Base-by-base conservation (phyloP, 257 asterid genomes). In the Echium plantagineum region DNA sequence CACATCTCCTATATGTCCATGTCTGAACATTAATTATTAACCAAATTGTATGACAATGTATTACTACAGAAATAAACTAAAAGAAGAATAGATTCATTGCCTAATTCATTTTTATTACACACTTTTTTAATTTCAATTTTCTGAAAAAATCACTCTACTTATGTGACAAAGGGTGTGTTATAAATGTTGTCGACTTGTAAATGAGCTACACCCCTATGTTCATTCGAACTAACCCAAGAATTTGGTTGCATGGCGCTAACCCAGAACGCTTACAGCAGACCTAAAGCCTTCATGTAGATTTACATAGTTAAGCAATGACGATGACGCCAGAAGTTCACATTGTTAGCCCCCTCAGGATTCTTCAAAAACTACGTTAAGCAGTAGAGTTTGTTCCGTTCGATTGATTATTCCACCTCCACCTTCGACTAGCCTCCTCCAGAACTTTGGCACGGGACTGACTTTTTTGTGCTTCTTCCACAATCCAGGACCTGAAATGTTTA, bases 381-480 rank as follows among this genome's bases (percentile, higher is more conserved):
- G 49, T 10, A 42, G 49, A 42, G 49, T 42, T 12, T 42, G 49
- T 42, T 42, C 49, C 49, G 49, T 12, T 13, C 46, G 70, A 74
- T 62, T 74, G 73, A 21, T 76, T 62, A 55, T 79, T 81, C 98
- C 98, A 93, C 74, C 67, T 93, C 98, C 98, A 89, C 71, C 97
- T 81, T 59, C 81, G 81, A 15, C 77, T 81, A 59, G 90, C 97
- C 67, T 84, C 87, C 78, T 69, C 83, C 2, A 93, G 90, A 65
- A 93, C 78, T 71, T 84, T 82, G 13, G 87, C 85, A 7, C 96
- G 94, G 32, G 78, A 74, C 66, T 78, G 90, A 77, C 87, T 86
- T 73, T 82, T 93, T 60, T 78, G 78, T 9, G 94, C 98, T 75
- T 93, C 98, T 7, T 86, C 95, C 73, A 82, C 94, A n/a, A 89